Base-by-base conservation (phyloP, 73 alveolate species). In the Blepharisma stoltei region DNA sequence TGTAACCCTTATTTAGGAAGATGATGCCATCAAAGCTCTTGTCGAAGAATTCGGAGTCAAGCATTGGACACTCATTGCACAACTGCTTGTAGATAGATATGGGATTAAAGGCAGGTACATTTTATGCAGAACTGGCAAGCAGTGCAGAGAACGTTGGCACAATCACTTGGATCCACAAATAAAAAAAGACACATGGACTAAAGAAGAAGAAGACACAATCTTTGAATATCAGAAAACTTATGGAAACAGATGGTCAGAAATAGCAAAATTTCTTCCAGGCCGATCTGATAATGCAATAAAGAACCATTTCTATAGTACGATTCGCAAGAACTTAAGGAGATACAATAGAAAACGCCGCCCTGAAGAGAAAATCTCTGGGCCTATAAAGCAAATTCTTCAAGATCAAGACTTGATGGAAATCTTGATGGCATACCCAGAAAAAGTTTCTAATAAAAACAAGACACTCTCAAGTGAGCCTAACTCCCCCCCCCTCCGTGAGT, bases 221-320 rank as follows among this genome's bases (percentile, higher is more conserved):
- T 88, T 88, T 60, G 83, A 80, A 54, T 84, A 83, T 71, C 90
- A 88, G 65, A 55, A 70, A 43, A 78, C 70, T 50, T 85, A 71
- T 80, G 95, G 95, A 23, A 88, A 88, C 70, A 75, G 86, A 83
- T 88, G 95, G 95, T 82, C 91, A 54, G 88, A 81, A 54, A 88
- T 88, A 9, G 68, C 91, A 20, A 83, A 82, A 47, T 77, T 44
- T 73, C 83, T 88, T 75, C 93, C 95, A 9, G 95, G 95, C 25
- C 77, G 95, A 46, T 81, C 95, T 1, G 95, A 88, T 76, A 73
- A 83, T 76, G 70, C 90, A 1, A 83, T 86, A 23, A 88, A 88
- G 55, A 88, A 88, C 70, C 88, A 88, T 77, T 88, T 88, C 79
- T 88, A 88, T 85, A 84, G 92, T 5, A 88, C 89, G 68, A 47